Evolutionary conservation across 1,284 basidiomycete species (phyloP).

Genomic region (Rhodotorula sp.): DNA sequence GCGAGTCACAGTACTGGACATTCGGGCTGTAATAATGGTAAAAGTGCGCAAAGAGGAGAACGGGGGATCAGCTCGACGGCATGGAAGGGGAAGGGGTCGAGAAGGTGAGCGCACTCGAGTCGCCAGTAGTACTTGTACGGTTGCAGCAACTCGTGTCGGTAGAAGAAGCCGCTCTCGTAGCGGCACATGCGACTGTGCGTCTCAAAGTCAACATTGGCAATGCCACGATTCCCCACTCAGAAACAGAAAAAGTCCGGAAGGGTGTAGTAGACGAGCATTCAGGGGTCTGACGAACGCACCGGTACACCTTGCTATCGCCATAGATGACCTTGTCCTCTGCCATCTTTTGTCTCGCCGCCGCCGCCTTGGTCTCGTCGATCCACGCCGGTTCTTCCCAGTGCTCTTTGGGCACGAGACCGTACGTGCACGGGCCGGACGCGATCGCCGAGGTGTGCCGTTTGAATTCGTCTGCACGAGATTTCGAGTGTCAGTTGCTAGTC

Average conservation of each 20-base stretch:
- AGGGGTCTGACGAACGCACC: not conserved
- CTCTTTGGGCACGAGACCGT: conserved; percentile 75
- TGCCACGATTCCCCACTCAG: no score
- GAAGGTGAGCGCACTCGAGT: conserved; percentile 54
- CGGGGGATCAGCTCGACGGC: not conserved
- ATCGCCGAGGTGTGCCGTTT: conserved; percentile 54
- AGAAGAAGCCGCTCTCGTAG: conserved; percentile 26
- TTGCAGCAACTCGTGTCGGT: conserved; percentile 27
- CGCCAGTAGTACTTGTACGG: conserved; percentile 88
- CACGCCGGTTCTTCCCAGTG: conserved; percentile 83
- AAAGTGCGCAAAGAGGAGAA: no score
- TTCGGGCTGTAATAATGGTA: not conserved
- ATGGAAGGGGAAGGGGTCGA: not conserved
- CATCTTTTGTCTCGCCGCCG: conserved; percentile 63
- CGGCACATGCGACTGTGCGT: conserved; percentile 74
- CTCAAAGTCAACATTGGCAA: no score
- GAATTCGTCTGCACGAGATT: conserved; percentile 58
- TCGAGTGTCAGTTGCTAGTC: no score
- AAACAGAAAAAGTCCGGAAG: no score
- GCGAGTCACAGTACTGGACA: not conserved
- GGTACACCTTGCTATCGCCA: conserved; percentile 68
- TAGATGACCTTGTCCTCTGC: conserved; percentile 76
- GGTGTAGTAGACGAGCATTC: no score
- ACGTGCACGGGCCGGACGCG: conserved; percentile 50
- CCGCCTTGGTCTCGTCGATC: conserved; percentile 62